Evolutionary conservation across 176 grass and related monocot genomes (phyloP).

Genomic region (Avena insularis): DNA sequence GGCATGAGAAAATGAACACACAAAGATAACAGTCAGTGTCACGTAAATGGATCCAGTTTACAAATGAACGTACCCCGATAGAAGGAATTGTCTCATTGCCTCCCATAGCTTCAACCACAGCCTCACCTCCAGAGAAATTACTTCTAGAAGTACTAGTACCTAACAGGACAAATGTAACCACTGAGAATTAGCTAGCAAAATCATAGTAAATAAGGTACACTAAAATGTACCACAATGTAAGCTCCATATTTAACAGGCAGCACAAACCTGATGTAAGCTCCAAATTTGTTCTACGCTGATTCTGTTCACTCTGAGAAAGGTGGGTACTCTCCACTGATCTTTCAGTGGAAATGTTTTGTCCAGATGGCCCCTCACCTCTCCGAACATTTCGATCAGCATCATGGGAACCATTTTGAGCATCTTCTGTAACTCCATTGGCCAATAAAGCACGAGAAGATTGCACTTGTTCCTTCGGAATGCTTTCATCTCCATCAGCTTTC

Average conservation of each 20-base stretch:
- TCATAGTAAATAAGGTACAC: slow-evolving; percentile 1
- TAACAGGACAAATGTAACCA: slow-evolving; percentile 38
- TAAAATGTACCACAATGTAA: not conserved
- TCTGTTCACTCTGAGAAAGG: slow-evolving; percentile 46
- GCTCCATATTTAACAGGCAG: slow-evolving; percentile 17
- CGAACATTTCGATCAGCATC: slow-evolving; percentile 32
- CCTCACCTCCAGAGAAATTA: slow-evolving; percentile 39
- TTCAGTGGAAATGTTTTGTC: slow-evolving; percentile 44
- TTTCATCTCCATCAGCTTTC: slow-evolving; percentile 33
- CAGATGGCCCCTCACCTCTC: slow-evolving; percentile 36
- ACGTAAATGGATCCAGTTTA: slow-evolving; percentile 16
- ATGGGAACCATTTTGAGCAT: slow-evolving; percentile 45
- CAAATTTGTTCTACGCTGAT: slow-evolving; percentile 45
- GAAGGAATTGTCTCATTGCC: slow-evolving; percentile 42
- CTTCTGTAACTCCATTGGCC: slow-evolving; percentile 33
- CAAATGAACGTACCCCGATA: slow-evolving; percentile 44
- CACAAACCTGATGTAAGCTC: slow-evolving; percentile 51
- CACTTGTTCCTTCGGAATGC: slow-evolving; percentile 35
- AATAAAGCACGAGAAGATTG: slow-evolving; percentile 21
- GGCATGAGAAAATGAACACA: not conserved
- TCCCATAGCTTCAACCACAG: slow-evolving; percentile 34
- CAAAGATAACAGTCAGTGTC: not conserved
- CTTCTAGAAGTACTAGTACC: slow-evolving; percentile 37
- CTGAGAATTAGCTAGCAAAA: slow-evolving; percentile 33
- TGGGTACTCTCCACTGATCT: slow-evolving; percentile 26